A percentile compares a stretch with the other conserved stretches of the same genome.
Conservation (phyloP, 163 green algal species). For the Scenedesmus sp. region DNA sequence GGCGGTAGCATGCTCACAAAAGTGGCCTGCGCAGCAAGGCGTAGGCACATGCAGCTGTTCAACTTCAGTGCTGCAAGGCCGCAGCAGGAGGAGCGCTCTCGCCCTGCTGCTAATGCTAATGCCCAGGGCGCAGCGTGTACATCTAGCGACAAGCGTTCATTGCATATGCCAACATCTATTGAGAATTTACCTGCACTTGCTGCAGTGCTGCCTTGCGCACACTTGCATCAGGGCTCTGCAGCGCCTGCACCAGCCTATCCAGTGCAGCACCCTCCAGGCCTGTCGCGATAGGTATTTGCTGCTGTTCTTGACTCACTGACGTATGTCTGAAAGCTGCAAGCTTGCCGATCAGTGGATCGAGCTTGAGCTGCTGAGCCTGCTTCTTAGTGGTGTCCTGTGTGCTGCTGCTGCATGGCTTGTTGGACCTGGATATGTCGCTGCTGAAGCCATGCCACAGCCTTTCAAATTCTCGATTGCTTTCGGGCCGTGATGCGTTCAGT, state of each 20-base stretch:
- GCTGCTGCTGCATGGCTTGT: neutral
- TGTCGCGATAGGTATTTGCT: neutral
- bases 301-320: neutral
- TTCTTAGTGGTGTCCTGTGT: neutral
- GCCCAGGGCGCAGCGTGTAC: neutral
- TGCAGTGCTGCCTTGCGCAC: conserved; percentile 19
- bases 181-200: conserved; percentile 38
- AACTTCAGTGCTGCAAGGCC: neutral
- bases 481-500: neutral
- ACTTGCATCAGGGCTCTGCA: neutral
- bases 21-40: neutral
- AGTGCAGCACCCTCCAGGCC: conserved; percentile 2
- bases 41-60: neutral
- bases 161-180: too few relatives aligned
- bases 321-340: neutral
- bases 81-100: neutral
- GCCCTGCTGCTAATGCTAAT: neutral
- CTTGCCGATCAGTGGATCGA: neutral
- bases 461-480: neutral
- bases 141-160: neutral
- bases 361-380: neutral
- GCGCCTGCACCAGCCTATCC: neutral
- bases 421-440: neutral
- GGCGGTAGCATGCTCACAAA: neutral
- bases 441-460: conserved; percentile 3